These are phyloP conservation scores for Pythium phragmiticola DNA, from an alignment of 352 stramenopile species.

Conservation along the genomic window DNA sequence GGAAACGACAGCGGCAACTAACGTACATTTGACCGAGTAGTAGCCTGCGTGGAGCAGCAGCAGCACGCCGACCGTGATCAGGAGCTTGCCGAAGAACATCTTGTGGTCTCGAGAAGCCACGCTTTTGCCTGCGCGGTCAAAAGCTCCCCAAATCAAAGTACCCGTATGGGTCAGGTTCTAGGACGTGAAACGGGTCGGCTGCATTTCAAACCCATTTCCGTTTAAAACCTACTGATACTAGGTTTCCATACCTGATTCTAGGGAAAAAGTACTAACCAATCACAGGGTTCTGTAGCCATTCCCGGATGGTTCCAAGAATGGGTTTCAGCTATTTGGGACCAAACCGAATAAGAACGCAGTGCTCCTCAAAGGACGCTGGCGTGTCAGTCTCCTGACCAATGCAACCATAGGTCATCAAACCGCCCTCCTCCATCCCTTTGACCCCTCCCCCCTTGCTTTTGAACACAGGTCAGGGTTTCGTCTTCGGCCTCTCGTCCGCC, in stretches of 20 bases:
- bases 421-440: background rate
- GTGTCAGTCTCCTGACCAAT: background rate
- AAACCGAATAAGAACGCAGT: background rate
- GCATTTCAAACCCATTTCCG: background rate
- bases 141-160: background rate
- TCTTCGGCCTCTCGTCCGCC: conserved; percentile 14
- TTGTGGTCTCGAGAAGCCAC: background rate
- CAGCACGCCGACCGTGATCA: conserved; percentile 63
- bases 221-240: background rate
- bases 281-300: conserved; percentile 2
- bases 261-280: background rate
- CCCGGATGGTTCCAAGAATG: background rate
- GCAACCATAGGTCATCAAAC: background rate
- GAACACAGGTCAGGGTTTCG: background rate
- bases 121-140: background rate
- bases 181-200: background rate
- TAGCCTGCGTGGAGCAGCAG: conserved; percentile 77
- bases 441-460: background rate
- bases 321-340: background rate
- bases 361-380: background rate
- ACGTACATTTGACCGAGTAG: conserved; percentile 80
- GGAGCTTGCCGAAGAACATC: conserved; percentile 60
- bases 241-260: background rate
- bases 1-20: background rate
- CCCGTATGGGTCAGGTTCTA: background rate